Evolutionary conservation across 495 filamentous ascomycete genomes (phyloP).

Genomic region (Schizothecium vesticola): DNA sequence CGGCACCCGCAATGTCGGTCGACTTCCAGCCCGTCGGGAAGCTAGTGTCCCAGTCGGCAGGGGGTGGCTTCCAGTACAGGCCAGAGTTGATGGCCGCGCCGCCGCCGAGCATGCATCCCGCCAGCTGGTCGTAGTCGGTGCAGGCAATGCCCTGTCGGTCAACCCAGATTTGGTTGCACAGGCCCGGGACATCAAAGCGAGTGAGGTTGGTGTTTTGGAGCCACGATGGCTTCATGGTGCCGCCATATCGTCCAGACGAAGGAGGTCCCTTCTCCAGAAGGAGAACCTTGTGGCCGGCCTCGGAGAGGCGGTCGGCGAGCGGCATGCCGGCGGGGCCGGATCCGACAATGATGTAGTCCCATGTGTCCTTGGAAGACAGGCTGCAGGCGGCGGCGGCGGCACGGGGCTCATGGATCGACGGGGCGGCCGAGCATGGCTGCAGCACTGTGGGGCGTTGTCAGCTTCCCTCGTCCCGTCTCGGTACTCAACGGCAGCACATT

Average conservation of each 20-base stretch:
- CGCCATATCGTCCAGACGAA: conserved; percentile 51
- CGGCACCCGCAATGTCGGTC: conserved; percentile 51
- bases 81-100: conserved; percentile 64
- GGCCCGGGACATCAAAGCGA: conserved; percentile 65
- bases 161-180: conserved; percentile 60
- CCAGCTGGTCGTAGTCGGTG: conserved; percentile 60
- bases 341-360: conserved; percentile 61
- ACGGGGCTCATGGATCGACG: conserved; percentile 5
- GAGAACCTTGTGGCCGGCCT: conserved; percentile 53
- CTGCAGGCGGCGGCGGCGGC: conserved; percentile 13
- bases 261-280: conserved; percentile 58
- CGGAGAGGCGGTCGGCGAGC: conserved; percentile 53
- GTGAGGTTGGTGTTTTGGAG: conserved; percentile 58
- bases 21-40: conserved; percentile 67
- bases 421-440: conserved; percentile 9
- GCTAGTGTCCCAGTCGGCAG: conserved; percentile 59
- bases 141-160: conserved; percentile 55
- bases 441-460: conserved; percentile 5
- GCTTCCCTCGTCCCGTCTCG: background rate
- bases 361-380: conserved; percentile 39
- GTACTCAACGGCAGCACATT: background rate
- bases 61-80: conserved; percentile 40
- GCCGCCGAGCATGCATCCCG: conserved; percentile 67
- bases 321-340: conserved; percentile 57
- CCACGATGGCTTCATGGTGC: conserved; percentile 51